Evolutionary conservation across 139 green algal species (phyloP).

Genomic region (Picochlorum sp.): DNA sequence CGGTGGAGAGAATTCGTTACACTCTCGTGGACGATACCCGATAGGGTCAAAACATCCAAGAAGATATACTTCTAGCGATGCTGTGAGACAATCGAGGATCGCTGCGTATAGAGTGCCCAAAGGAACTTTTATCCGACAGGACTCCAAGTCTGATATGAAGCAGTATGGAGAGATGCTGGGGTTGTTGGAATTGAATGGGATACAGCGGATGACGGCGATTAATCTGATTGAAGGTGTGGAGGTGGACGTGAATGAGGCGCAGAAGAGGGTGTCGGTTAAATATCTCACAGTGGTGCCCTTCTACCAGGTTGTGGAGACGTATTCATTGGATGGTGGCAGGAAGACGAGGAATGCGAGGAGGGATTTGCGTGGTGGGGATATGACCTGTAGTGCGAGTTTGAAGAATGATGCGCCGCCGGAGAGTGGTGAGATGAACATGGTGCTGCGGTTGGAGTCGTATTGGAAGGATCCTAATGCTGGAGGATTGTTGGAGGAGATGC

Average conservation of each 20-base stretch:
- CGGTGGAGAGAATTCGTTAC: too few relatives aligned
- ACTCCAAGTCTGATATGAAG: constrained; percentile 12
- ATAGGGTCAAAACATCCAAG: too few relatives aligned
- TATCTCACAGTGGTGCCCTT: constrained; percentile 41
- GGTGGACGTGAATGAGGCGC: constrained; percentile 3
- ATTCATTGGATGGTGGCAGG: neutral
- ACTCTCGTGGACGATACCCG: too few relatives aligned
- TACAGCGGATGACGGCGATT: constrained; percentile 31
- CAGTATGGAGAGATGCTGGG: constrained; percentile 17
- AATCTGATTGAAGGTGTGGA: constrained; percentile 37
- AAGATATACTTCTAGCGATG: too few relatives aligned
- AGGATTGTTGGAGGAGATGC: constrained; percentile 6
- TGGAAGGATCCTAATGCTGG: constrained; percentile 21
- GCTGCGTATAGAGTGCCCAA: neutral
- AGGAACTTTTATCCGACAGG: constrained; percentile 19
- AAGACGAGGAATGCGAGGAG: constrained; percentile 3
- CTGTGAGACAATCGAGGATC: neutral
- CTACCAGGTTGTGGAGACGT: constrained; percentile 25
- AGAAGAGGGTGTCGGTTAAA: constrained; percentile 4
- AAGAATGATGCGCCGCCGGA: neutral
- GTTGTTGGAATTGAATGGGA: constrained; percentile 16
- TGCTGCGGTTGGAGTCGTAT: constrained; percentile 5
- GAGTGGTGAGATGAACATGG: neutral
- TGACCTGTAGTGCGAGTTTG: constrained; percentile 5
- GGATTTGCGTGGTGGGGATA: constrained; percentile 13